Conservation (phyloP, 2,329 filamentous ascomycete species). For the Aschersonia sp. region DNA sequence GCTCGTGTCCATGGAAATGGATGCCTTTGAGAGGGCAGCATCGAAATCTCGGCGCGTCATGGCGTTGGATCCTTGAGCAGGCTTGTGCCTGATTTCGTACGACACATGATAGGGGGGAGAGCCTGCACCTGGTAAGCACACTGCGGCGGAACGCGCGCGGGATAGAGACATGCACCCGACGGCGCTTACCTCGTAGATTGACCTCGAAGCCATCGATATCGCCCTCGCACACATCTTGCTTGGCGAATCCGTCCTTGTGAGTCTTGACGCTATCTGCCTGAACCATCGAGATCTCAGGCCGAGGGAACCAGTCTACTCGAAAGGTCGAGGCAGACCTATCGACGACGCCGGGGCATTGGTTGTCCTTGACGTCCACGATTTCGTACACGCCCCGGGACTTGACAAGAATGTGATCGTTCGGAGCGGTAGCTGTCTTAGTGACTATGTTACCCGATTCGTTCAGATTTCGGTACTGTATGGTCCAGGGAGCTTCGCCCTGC, state of each 20-base stretch:
- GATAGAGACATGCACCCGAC: neutral
- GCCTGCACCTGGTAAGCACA: slow-evolving; percentile 32
- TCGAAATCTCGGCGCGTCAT: slow-evolving; percentile 39
- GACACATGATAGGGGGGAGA: slow-evolving; percentile 69
- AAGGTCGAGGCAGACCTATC: slow-evolving; percentile 63
- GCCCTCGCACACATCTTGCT: slow-evolving; percentile 81
- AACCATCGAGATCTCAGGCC: slow-evolving; percentile 56
- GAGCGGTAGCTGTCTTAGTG: slow-evolving; percentile 32
- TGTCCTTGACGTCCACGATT: slow-evolving; percentile 63
- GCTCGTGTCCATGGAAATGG: slow-evolving; percentile 73
- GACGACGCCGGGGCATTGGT: slow-evolving; percentile 66
- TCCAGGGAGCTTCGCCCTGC: slow-evolving; percentile 77
- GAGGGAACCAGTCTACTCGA: slow-evolving; percentile 69
- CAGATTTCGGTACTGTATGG: slow-evolving; percentile 57
- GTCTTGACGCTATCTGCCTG: slow-evolving; percentile 45
- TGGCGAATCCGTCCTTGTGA: slow-evolving; percentile 43
- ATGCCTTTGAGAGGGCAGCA: slow-evolving; percentile 59
- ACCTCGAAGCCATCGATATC: slow-evolving; percentile 85
- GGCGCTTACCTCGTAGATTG: slow-evolving; percentile 51
- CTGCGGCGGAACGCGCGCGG: neutral
- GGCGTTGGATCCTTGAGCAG: slow-evolving; percentile 36
- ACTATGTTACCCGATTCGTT: slow-evolving; percentile 33
- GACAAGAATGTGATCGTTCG: slow-evolving; percentile 57
- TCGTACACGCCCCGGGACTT: slow-evolving; percentile 61
- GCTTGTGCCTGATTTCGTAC: slow-evolving; percentile 63